Percentiles rank a stretch among this genome's conserved stretches.
Conservation (phyloP, 1,284 basidiomycete genomes). For the Ganoderma leucocontextum region DNA sequence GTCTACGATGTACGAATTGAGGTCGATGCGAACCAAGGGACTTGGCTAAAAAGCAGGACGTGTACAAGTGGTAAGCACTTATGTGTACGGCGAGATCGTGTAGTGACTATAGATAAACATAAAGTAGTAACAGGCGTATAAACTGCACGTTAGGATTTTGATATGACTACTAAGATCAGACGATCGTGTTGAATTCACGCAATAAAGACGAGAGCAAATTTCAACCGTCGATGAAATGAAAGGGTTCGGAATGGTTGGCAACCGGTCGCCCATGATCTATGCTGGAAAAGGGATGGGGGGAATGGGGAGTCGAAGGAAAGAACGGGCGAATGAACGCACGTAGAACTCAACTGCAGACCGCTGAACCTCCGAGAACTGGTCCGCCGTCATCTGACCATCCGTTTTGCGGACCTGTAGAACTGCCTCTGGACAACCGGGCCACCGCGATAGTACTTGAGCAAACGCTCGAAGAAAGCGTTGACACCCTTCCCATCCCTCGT, state of each 20-base stretch:
- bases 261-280: background rate
- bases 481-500: background rate
- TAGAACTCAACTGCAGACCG: constrained; percentile 4
- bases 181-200: too few species aligned
- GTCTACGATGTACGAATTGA: too few species aligned
- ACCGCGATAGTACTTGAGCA: background rate
- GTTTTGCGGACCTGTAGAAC: background rate
- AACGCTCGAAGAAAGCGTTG: background rate
- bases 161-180: too few species aligned
- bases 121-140: too few species aligned
- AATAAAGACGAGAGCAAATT: background rate
- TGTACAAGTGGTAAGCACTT: too few species aligned
- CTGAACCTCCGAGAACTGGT: constrained; percentile 1
- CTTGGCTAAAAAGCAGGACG: too few species aligned
- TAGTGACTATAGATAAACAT: too few species aligned
- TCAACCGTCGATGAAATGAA: background rate
- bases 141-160: too few species aligned
- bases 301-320: constrained; percentile 3
- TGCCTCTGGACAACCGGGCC: background rate
- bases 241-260: background rate
- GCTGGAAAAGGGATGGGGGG: background rate
- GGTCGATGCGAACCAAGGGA: too few species aligned
- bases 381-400: background rate
- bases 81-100: too few species aligned
- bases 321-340: background rate